phyloP scores from a whole-genome alignment of 352 stramenopile species.

The Thraustochytrium sp. region DNA sequence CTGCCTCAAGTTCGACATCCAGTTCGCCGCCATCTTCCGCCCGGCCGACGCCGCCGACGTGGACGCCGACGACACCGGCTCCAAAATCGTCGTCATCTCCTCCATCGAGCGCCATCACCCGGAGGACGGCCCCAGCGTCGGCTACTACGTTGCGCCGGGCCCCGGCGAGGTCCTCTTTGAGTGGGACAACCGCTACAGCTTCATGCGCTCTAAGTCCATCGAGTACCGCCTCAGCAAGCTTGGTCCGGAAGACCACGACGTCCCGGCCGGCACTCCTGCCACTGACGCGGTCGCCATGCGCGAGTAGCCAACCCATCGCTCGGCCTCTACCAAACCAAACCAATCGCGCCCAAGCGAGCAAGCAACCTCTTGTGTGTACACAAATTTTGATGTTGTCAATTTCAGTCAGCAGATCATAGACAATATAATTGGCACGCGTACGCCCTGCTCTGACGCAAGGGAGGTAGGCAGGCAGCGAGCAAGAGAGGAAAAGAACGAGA shows the following conservation, averaged over 20 bases:
- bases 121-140: not conserved
- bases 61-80: not conserved
- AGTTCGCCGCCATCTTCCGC: slow-evolving; percentile 34
- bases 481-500: no score
- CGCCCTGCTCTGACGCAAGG: no score
- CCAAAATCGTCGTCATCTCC: not conserved
- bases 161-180: slow-evolving; percentile 38
- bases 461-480: no score
- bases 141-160: not conserved
- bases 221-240: slow-evolving; percentile 1
- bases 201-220: slow-evolving; percentile 28
- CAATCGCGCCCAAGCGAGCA: no score
- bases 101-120: slow-evolving; percentile 24
- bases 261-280: no score
- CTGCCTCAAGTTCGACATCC: slow-evolving; percentile 21
- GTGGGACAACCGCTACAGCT: slow-evolving; percentile 44
- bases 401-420: no score
- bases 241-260: not conserved
- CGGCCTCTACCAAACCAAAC: no score
- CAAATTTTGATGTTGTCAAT: no score
- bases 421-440: no score
- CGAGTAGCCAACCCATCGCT: no score
- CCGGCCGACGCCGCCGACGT: not conserved
- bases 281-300: no score
- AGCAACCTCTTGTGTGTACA: no score